These are phyloP conservation scores for Cercospora sp. DNA, from an alignment of 2,329 filamentous ascomycete genomes.

Conservation along the genomic window DNA sequence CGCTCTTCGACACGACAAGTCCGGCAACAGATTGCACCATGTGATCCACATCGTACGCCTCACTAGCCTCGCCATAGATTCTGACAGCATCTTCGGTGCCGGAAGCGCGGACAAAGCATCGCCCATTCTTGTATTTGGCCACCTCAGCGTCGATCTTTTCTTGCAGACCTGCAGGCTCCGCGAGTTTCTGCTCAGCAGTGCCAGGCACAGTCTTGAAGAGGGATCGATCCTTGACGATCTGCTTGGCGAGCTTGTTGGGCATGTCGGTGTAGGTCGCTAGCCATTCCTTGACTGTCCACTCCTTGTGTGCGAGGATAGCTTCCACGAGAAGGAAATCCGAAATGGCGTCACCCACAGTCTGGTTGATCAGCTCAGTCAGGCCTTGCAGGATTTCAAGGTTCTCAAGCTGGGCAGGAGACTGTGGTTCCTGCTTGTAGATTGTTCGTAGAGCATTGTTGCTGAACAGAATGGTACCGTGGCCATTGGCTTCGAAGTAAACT, in stretches of 20 bases:
- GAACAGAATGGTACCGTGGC: slow-evolving; percentile 95
- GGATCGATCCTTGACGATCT: slow-evolving; percentile 84
- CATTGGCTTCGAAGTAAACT: slow-evolving; percentile 98
- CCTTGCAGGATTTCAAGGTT: slow-evolving; percentile 82
- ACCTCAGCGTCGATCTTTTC: slow-evolving; percentile 83
- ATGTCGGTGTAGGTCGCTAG: slow-evolving; percentile 88
- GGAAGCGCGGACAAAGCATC: slow-evolving; percentile 87
- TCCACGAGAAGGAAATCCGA: slow-evolving; percentile 96
- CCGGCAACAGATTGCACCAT: slow-evolving; percentile 74
- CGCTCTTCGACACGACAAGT: slow-evolving; percentile 25
- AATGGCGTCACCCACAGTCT: slow-evolving; percentile 93
- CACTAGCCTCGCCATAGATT: slow-evolving; percentile 93
- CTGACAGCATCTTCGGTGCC: slow-evolving; percentile 95
- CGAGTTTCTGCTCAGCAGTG: slow-evolving; percentile 78
- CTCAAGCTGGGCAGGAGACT: slow-evolving; percentile 88
- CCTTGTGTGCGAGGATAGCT: slow-evolving; percentile 92
- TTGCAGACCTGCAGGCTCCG: slow-evolving; percentile 76
- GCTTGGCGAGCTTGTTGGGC: slow-evolving; percentile 90
- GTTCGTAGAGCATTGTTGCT: slow-evolving; percentile 76
- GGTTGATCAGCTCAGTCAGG: slow-evolving; percentile 90
- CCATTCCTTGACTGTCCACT: slow-evolving; percentile 85
- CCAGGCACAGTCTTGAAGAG: slow-evolving; percentile 83
- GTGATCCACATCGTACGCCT: slow-evolving; percentile 85
- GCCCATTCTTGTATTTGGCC: slow-evolving; percentile 84
- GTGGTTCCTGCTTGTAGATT: slow-evolving; percentile 77